Evolutionary conservation across 2,329 filamentous ascomycete species (phyloP), one percentile per base, ranked within the genome.

Genomic region (Aspergillus costaricaensis): DNA sequence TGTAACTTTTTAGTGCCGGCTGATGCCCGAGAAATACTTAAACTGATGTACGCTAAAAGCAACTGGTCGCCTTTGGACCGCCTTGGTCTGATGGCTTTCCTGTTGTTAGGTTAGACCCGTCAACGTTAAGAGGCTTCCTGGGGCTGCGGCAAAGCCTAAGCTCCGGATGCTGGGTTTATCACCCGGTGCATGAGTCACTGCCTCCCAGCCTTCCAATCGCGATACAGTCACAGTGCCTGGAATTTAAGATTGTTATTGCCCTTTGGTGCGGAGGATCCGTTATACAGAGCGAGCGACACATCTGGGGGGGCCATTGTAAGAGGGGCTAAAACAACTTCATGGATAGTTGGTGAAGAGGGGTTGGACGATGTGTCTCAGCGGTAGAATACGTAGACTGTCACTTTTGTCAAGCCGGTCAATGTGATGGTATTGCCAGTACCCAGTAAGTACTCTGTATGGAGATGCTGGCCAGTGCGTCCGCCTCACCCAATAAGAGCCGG

Each of bases 391-490:
- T 21, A 49, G 14, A 41, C 9, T 59, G 41, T 53, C 39, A 59
- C 57, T 54, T 49, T 23, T 36, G 5, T 30, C 30, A 23, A 47
- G 14, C 39, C 51, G 48, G 23, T 21, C 30, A 27, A 30, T 36
- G 8, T 17, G 41, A 39, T 44, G 19, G 41, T 23, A 44, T 21
- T 44, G 41, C 10, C 47, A 50, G 25, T 50, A 36, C 32, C 32
- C 15, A 23, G 21, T 23, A 27, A 27, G 2, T 27, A 36, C 32
- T 36, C 10, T 36, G 32, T 36, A 50, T 50, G n/a, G 32, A 17
- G n/a, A 47, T 59, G 32, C 55, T 59, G 57, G 57, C 38, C 51
- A 50, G 49, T 55, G 51, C 51, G 25, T 36, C n/a, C n/a, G 21
- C n/a, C 4, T 25, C 17, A 51, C 32, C 56, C 48, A 51, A 51